Evolutionary conservation across 192 early-diverging fungal species (phyloP), one percentile per base, ranked within the genome.

Genomic region (Geosiphon pyriformis): DNA sequence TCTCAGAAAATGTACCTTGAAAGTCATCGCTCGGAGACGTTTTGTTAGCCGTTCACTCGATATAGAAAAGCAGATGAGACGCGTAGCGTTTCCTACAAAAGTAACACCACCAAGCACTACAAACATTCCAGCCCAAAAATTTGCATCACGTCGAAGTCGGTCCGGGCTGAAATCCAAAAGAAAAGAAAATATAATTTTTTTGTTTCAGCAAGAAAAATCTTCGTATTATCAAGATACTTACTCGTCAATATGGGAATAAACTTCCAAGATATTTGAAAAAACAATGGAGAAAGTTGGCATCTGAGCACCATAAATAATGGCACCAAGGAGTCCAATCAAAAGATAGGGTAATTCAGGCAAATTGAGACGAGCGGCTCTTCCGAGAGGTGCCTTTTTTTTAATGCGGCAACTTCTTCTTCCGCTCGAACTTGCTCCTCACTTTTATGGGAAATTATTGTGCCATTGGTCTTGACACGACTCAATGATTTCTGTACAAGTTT

Each of bases 231-330:
- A 15, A 49, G 27, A 11, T 25, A 18, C 37, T 48, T 59, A 30
- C 65, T 69, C 25, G 12, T 69, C 42, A 52, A 3, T 2, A 15
- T 52, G 25, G 1, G 47, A 61, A 51, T 52, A 59, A 30, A 37
- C 35, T 3, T 55, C 18, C 18, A 63, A 47, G 6, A 42, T 57
- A 12, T 12, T n/a, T 29, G 67, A 23, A 15, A 88, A 88, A 67
- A 88, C 74, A n/a, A 90, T 70, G 25, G 92, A 85, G 74, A 94
- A 96, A 15, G 85, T 68, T 17, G 94, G 94, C 69, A 91, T 84
- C 11, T 89, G 74, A 7, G 81, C 82, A 53, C 92, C 94, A 71
- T 84, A 84, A 59, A 91, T 60, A n/a, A 82, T 74, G 29, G 90
- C 78, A 27, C 81, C 81, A 27, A 89, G 33, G 1, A 76, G 55